Evolutionary conservation across 805 yeast genomes (phyloP).

Genomic region (Blastobotrys americana): DNA sequence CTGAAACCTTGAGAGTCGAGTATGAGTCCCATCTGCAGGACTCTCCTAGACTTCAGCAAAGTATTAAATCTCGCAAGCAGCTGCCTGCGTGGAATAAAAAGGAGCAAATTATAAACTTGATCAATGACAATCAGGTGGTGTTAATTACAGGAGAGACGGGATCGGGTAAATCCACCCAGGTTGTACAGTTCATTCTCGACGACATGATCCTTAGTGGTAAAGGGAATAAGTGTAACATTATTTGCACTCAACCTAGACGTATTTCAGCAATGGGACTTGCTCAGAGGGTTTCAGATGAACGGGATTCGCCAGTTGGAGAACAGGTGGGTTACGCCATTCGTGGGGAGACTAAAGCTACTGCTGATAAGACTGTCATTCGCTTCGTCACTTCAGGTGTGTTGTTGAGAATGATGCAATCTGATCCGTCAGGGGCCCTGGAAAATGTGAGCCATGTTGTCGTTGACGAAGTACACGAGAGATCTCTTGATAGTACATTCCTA

Average conservation of each 20-base stretch:
- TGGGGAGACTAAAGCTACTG: constrained; percentile 69
- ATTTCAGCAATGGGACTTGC: constrained; percentile 93
- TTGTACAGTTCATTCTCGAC: constrained; percentile 83
- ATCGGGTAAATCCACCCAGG: constrained; percentile 93
- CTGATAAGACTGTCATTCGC: constrained; percentile 61
- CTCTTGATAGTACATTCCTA: constrained; percentile 82
- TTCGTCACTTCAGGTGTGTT: constrained; percentile 92
- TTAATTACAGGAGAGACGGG: constrained; percentile 95
- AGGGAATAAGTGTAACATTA: constrained; percentile 46
- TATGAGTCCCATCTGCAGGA: constrained; percentile 28
- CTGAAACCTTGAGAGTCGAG: constrained; percentile 30
- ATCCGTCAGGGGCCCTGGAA: constrained; percentile 29
- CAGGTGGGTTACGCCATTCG: constrained; percentile 87
- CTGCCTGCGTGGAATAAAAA: constrained; percentile 83
- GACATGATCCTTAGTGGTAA: constrained; percentile 38
- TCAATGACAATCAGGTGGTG: constrained; percentile 55
- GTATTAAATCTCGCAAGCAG: constrained; percentile 42
- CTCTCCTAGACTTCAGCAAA: constrained; percentile 30
- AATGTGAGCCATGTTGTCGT: constrained; percentile 65
- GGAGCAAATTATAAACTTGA: constrained; percentile 46
- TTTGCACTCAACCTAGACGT: constrained; percentile 94
- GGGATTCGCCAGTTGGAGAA: constrained; percentile 54
- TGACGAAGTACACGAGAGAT: constrained; percentile 96
- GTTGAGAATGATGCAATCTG: constrained; percentile 69
- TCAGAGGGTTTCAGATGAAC: constrained; percentile 82